A percentile compares a stretch with the other conserved stretches of the same genome.
Conservation (phyloP, 1,284 basidiomycete species). For the Trichosporon faecale region DNA sequence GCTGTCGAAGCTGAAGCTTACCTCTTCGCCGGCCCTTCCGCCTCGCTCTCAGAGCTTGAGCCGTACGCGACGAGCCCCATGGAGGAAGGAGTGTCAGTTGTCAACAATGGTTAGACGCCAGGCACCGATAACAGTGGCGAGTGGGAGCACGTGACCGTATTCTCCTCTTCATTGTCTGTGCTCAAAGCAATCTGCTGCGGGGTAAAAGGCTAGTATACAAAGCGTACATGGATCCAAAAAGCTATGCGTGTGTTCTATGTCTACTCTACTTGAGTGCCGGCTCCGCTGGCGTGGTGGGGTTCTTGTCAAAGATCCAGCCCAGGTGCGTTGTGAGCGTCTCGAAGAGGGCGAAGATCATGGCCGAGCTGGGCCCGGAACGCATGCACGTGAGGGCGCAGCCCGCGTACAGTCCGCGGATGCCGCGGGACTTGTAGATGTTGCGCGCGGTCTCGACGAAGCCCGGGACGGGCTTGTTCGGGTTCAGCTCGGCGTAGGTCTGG, state of each 20-base stretch:
- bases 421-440: conserved; percentile 72
- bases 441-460: conserved; percentile 69
- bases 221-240: background rate
- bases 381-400: conserved; percentile 93
- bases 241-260: background rate
- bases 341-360: conserved; percentile 86
- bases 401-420: conserved; percentile 82
- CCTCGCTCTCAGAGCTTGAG: background rate
- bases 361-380: conserved; percentile 81
- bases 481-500: conserved; percentile 87
- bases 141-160: background rate
- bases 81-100: background rate
- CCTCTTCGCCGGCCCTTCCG: conserved; percentile 4
- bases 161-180: too few species aligned
- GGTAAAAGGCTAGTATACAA: background rate
- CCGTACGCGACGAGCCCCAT: background rate
- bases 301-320: conserved; percentile 34
- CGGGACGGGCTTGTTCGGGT: conserved; percentile 55
- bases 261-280: background rate
- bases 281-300: background rate
- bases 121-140: background rate
- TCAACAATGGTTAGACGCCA: background rate
- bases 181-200: too few species aligned
- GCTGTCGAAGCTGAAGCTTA: background rate
- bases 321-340: conserved; percentile 60